Conservation (phyloP, 768 basidiomycete genomes). For the Leccinum sublutescens region DNA sequence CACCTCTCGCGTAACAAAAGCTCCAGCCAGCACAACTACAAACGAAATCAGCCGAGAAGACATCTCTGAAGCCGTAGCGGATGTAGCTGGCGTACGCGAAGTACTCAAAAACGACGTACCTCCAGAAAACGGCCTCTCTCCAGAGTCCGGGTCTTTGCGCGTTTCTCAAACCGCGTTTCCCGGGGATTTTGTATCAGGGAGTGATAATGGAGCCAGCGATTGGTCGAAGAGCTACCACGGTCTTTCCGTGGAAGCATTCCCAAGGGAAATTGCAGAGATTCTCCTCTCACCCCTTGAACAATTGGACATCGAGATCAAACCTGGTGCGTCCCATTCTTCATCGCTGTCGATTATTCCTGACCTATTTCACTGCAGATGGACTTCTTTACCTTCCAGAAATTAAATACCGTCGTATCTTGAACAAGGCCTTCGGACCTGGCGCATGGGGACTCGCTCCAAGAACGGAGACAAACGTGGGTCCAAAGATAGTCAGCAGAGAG, state of each 20-base stretch:
- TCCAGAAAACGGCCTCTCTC: constrained; percentile 12
- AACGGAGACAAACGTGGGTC: constrained; percentile 86
- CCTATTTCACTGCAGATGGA: constrained; percentile 57
- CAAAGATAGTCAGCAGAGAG: constrained; percentile 86
- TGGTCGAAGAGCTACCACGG: constrained; percentile 91
- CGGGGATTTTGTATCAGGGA: constrained; percentile 26
- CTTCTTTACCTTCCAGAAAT: constrained; percentile 95
- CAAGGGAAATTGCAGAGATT: constrained; percentile 67
- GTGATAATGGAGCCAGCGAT: constrained; percentile 46
- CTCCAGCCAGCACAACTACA: constrained; percentile 32
- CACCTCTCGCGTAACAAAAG: constrained; percentile 25
- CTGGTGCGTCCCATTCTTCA: constrained; percentile 51
- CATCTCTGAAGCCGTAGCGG: constrained; percentile 21
- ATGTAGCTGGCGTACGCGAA: constrained; percentile 17
- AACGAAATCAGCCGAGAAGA: constrained; percentile 21
- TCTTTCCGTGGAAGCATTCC: constrained; percentile 72
- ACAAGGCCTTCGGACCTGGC: constrained; percentile 93
- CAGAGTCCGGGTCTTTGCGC: constrained; percentile 10
- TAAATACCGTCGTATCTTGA: constrained; percentile 89
- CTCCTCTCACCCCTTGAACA: constrained; percentile 75
- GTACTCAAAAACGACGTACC: constrained; percentile 14
- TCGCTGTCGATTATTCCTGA: not conserved
- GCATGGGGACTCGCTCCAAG: constrained; percentile 96
- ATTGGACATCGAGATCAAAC: constrained; percentile 88
- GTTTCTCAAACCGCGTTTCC: constrained; percentile 25